Percentiles rank a stretch among this genome's conserved stretches.
Conservation (phyloP, 768 basidiomycete species). For the Tephrocybe rancida region DNA sequence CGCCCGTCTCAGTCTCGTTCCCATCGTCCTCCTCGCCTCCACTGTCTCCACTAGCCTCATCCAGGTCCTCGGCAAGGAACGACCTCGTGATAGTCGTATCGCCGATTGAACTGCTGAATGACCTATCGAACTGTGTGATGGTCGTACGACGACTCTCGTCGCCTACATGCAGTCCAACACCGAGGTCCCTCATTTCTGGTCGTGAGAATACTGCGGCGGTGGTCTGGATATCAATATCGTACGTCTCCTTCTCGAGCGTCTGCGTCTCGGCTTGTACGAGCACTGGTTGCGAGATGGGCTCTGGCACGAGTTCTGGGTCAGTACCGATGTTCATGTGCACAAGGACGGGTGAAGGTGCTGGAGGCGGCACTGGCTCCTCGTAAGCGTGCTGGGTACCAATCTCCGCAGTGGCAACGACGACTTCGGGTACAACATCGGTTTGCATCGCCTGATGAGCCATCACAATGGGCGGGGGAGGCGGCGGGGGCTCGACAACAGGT, state of each 20-base stretch:
- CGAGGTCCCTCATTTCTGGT: constrained; percentile 18
- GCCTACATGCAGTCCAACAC: constrained; percentile 11
- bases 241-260: constrained; percentile 29
- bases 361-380: constrained; percentile 29
- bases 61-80: constrained; percentile 34
- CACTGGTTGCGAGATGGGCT: constrained; percentile 17
- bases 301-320: constrained; percentile 30
- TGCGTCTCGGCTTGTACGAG: constrained; percentile 37
- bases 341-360: constrained; percentile 31
- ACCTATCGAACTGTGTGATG: constrained; percentile 48
- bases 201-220: constrained; percentile 13
- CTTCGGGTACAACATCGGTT: constrained; percentile 45
- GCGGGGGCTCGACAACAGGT: constrained; percentile 23
- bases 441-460: constrained; percentile 44
- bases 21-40: constrained; percentile 39
- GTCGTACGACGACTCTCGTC: constrained; percentile 40
- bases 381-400: constrained; percentile 49
- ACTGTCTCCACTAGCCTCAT: constrained; percentile 19
- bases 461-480: constrained; percentile 16
- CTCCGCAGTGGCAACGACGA: constrained; percentile 40
- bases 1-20: constrained; percentile 68
- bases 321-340: constrained; percentile 36
- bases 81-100: constrained; percentile 43
- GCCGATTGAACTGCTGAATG: constrained; percentile 31
- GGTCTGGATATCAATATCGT: constrained; percentile 33